Conservation (phyloP, 148 eudicot species). For the Mesembryanthemum crystallinum region DNA sequence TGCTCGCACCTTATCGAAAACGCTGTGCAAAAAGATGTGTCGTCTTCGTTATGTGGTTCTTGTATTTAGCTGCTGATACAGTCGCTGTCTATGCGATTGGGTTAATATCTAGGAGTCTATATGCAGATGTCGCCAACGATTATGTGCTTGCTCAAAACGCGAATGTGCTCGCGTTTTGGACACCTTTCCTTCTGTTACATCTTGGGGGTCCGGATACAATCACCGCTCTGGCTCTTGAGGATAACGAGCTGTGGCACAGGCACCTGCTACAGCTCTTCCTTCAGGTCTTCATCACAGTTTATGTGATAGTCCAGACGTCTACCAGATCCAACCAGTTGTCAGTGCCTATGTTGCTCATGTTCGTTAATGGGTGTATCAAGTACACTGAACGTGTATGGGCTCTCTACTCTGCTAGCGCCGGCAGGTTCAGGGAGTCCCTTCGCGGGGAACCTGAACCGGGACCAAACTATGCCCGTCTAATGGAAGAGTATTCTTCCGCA, state of each 20-base stretch:
- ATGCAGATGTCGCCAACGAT: no score
- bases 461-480: neutral
- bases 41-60: neutral
- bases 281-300: neutral
- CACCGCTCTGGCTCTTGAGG: slow-evolving; percentile 17
- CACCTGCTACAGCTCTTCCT: slow-evolving; percentile 4
- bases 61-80: slow-evolving; percentile 3
- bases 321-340: neutral
- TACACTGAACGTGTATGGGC: neutral
- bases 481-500: neutral
- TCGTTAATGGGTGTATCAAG: neutral
- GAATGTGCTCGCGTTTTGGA: neutral
- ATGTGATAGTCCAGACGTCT: neutral
- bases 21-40: neutral
- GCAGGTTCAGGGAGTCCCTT: neutral
- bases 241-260: slow-evolving; percentile 13
- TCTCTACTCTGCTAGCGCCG: slow-evolving; percentile 2
- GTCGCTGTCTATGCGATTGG: neutral
- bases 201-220: slow-evolving; percentile 18
- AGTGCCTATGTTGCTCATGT: neutral
- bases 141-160: neutral
- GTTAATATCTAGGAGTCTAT: neutral
- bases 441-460: neutral
- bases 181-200: slow-evolving; percentile 11
- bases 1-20: slow-evolving; percentile 6